Evolutionary conservation across 73 alveolate species (phyloP).

Genomic region (Paramecium pentaurelia): DNA sequence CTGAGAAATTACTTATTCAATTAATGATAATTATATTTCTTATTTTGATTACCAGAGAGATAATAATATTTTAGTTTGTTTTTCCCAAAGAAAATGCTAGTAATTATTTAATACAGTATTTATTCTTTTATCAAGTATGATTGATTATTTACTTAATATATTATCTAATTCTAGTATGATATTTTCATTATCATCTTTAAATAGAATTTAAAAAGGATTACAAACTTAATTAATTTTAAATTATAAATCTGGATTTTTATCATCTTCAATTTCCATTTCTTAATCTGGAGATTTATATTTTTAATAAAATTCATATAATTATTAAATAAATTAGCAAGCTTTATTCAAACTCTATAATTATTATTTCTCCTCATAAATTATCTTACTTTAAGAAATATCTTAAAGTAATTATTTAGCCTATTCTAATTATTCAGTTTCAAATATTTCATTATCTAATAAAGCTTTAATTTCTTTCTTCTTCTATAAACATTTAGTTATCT

Average conservation of each 20-base stretch:
- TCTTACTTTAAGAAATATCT: not conserved
- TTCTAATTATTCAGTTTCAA: not conserved
- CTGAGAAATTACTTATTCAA: not conserved
- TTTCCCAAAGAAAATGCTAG: not conserved
- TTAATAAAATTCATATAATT: not conserved
- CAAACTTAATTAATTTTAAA: not conserved
- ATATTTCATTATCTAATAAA: not conserved
- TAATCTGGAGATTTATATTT: constrained; percentile 15
- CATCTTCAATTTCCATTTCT: constrained; percentile 34
- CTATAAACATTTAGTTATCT: not conserved
- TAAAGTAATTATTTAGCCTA: not conserved
- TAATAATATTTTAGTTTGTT: not conserved
- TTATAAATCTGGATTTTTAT: constrained; percentile 26
- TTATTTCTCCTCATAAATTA: not conserved
- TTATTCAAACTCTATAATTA: not conserved
- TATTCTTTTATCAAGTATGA: constrained; percentile 7
- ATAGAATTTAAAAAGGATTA: not conserved
- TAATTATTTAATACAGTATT: not conserved
- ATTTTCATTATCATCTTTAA: not conserved
- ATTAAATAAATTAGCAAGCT: not conserved
- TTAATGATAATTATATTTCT: not conserved
- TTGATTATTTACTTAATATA: not conserved
- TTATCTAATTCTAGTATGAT: not conserved
- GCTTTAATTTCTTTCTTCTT: not conserved
- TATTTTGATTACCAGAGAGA: not conserved